Evolutionary conservation across 805 yeast genomes (phyloP).

Genomic region (Saccharomycopsis lassenensis): DNA sequence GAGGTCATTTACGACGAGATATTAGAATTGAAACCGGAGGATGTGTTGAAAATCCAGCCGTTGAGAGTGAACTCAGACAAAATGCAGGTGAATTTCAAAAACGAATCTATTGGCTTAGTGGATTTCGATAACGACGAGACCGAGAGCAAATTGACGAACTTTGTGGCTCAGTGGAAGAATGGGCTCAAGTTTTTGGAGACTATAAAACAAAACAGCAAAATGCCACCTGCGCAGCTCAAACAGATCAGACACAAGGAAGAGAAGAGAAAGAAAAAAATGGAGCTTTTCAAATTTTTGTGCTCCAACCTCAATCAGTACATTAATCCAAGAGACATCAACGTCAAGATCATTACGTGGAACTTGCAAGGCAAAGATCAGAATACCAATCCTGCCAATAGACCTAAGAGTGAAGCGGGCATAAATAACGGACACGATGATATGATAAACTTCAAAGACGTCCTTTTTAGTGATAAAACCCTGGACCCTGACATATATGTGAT

Average conservation of each 20-base stretch:
- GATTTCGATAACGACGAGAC: conserved; percentile 15
- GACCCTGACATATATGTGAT: conserved; percentile 30
- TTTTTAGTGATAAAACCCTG: too few relatives aligned
- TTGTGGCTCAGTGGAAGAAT: conserved; percentile 23
- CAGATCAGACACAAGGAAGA: conserved; percentile 9
- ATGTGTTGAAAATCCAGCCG: conserved; percentile 15
- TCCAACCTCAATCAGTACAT: conserved; percentile 11
- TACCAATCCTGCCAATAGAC: too few relatives aligned
- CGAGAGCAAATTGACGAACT: conserved; percentile 20
- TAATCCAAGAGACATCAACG: conserved; percentile 16
- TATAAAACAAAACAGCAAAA: conserved; percentile 4
- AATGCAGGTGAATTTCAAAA: conserved; percentile 15
- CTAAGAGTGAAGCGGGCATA: not conserved
- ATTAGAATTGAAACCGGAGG: conserved; percentile 2
- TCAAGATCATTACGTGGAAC: conserved; percentile 32
- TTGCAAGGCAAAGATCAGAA: conserved; percentile 25
- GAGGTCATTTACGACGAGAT: conserved; percentile 10
- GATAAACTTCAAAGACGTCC: too few relatives aligned
- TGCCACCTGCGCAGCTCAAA: not conserved
- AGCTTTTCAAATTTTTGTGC: conserved; percentile 16
- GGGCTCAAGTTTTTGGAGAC: conserved; percentile 21
- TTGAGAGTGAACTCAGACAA: conserved; percentile 13
- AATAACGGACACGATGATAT: too few relatives aligned
- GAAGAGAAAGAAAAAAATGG: conserved; percentile 13
- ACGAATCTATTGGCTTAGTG: conserved; percentile 7